Evolutionary conservation across 2,329 filamentous ascomycete species (phyloP).

Genomic region (Neospermospora avenae): DNA sequence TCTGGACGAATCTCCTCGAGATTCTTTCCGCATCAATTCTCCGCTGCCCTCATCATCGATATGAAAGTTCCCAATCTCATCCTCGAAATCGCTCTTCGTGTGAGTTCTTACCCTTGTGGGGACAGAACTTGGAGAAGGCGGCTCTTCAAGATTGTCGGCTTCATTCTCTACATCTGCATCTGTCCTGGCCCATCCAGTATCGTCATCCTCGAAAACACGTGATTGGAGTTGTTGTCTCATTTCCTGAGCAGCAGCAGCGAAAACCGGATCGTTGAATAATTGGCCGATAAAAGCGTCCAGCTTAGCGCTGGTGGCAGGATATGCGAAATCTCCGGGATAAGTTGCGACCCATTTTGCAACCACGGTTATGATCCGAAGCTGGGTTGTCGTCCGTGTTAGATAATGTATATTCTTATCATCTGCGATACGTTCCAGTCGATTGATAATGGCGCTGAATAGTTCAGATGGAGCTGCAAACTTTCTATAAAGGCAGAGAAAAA

Average conservation of each 20-base stretch:
- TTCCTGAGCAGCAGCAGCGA: constrained; percentile 79
- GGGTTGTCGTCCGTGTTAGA: constrained; percentile 73
- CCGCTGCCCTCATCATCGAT: constrained; percentile 24
- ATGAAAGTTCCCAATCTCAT: constrained; percentile 19
- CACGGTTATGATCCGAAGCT: constrained; percentile 79
- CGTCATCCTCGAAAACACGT: constrained; percentile 77
- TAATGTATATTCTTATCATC: constrained; percentile 65
- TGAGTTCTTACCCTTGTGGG: constrained; percentile 21
- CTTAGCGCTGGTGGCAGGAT: constrained; percentile 66
- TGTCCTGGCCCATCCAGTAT: constrained; percentile 85
- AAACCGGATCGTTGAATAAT: constrained; percentile 75
- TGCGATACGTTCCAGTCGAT: constrained; percentile 68
- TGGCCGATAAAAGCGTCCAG: constrained; percentile 73
- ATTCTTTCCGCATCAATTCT: constrained; percentile 28
- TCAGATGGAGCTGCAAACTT: constrained; percentile 83
- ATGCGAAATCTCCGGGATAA: constrained; percentile 92
- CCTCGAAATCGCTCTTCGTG: constrained; percentile 21
- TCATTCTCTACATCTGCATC: constrained; percentile 55
- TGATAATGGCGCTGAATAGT: constrained; percentile 74
- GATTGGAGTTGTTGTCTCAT: constrained; percentile 75
- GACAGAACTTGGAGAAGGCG: constrained; percentile 25
- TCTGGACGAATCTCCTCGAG: constrained; percentile 23
- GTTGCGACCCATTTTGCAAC: constrained; percentile 84
- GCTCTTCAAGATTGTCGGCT: constrained; percentile 18
- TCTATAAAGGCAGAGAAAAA: constrained; percentile 90